Evolutionary conservation across 495 filamentous ascomycete species (phyloP).

Genomic region (Copromyces sp.): DNA sequence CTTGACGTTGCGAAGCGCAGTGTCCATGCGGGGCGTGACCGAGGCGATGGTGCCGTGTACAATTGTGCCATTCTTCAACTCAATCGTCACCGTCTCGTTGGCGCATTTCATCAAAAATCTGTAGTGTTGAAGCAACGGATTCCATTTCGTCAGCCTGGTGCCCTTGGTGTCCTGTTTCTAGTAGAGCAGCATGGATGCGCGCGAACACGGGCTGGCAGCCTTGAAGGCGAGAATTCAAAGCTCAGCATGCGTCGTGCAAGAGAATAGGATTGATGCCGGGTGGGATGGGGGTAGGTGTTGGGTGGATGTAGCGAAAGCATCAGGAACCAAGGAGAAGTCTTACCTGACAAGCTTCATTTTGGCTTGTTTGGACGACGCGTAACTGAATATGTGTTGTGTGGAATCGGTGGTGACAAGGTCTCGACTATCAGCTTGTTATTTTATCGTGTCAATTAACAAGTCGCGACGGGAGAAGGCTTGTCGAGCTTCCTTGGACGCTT

Average conservation of each 20-base stretch:
- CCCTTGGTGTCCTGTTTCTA: not conserved
- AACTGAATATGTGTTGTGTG: not conserved
- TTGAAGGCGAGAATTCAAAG: constrained; percentile 19
- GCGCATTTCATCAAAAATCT: constrained; percentile 98
- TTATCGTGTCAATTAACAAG: not conserved
- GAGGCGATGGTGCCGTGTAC: constrained; percentile 91
- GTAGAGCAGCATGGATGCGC: not conserved
- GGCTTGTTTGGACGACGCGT: constrained; percentile 16
- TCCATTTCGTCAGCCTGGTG: constrained; percentile 4
- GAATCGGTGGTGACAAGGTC: not conserved
- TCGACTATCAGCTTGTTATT: not conserved
- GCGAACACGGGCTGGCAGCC: constrained; percentile 7
- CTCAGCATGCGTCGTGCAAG: constrained; percentile 5
- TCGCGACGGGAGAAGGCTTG: not conserved
- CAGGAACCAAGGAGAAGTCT: constrained; percentile 22
- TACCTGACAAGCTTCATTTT: constrained; percentile 99
- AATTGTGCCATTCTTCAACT: constrained; percentile 97
- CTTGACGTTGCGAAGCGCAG: constrained; percentile 82
- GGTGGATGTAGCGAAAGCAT: constrained; percentile 4
- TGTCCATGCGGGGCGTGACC: constrained; percentile 96
- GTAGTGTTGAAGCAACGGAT: not conserved
- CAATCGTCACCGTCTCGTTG: constrained; percentile 95
- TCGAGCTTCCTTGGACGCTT: not conserved
- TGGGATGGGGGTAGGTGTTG: constrained; percentile 3
- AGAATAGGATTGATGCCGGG: not conserved